These are phyloP conservation scores for Arthrobotrys sphaeroides DNA, from an alignment of 2,329 filamentous ascomycete genomes.

Conservation along the genomic window DNA sequence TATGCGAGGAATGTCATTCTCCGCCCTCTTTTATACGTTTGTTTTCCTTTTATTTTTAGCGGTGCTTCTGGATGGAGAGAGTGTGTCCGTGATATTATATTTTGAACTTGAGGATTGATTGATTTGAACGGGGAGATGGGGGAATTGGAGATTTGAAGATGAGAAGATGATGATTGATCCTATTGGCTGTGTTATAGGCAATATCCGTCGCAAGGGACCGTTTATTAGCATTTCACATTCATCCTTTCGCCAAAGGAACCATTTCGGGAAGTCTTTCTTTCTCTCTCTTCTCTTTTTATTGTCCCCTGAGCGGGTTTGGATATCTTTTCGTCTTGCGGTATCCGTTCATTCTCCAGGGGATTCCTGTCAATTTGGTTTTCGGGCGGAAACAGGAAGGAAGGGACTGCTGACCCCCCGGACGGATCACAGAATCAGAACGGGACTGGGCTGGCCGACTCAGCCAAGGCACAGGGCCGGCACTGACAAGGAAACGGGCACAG, in stretches of 20 bases:
- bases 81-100: too few species aligned
- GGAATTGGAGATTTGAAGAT: background rate
- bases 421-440: background rate
- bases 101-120: too few species aligned
- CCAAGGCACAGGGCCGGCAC: background rate
- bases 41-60: too few species aligned
- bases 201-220: constrained; percentile 10
- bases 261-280: background rate
- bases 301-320: background rate
- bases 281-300: background rate
- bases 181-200: background rate
- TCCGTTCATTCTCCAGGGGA: background rate
- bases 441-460: too few species aligned
- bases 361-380: too few species aligned
- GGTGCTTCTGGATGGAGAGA: too few species aligned
- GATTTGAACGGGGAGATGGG: background rate
- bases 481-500: background rate
- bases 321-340: background rate
- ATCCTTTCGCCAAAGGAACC: background rate
- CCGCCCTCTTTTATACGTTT: too few species aligned
- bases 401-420: background rate
- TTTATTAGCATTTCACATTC: background rate
- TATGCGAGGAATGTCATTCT: too few species aligned
- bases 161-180: background rate
- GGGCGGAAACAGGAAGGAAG: background rate